phyloP scores from a whole-genome alignment of 2,329 filamentous ascomycete genomes.

The Fusarium austroafricanum region DNA sequence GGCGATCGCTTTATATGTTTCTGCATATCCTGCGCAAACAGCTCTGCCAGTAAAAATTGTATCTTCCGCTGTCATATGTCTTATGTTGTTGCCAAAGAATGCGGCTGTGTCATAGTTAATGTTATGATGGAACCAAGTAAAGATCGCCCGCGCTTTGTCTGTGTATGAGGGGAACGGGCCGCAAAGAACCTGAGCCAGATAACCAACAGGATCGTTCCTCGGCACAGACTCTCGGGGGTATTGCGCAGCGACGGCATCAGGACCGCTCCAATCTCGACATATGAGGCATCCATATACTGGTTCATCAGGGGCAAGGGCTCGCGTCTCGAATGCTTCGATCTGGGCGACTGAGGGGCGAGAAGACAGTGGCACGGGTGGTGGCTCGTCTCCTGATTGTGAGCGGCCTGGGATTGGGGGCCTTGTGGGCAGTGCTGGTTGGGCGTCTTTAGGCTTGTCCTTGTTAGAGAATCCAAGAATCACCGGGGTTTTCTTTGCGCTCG shows the following conservation, averaged over 20 bases:
- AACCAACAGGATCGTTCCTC: conserved; percentile 71
- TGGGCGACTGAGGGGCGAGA: conserved; percentile 65
- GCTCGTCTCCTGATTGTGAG: conserved; percentile 50
- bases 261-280: conserved; percentile 88
- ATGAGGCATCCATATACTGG: conserved; percentile 70
- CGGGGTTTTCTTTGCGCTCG: conserved; percentile 31
- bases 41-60: conserved; percentile 82
- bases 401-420: conserved; percentile 35
- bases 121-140: conserved; percentile 96
- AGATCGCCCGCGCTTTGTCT: conserved; percentile 92
- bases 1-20: conserved; percentile 82
- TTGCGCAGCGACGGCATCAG: conserved; percentile 81
- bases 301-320: conserved; percentile 43
- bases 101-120: conserved; percentile 83
- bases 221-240: conserved; percentile 81
- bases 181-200: conserved; percentile 83
- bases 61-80: conserved; percentile 74
- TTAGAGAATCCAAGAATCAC: conserved; percentile 35
- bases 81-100: conserved; percentile 80
- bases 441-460: conserved; percentile 15
- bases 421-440: conserved; percentile 25
- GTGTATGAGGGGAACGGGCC: conserved; percentile 82
- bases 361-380: conserved; percentile 64
- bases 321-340: conserved; percentile 58
- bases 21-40: conserved; percentile 93